Evolutionary conservation across 768 basidiomycete genomes (phyloP).

Genomic region (Xerocomellus intermedius): DNA sequence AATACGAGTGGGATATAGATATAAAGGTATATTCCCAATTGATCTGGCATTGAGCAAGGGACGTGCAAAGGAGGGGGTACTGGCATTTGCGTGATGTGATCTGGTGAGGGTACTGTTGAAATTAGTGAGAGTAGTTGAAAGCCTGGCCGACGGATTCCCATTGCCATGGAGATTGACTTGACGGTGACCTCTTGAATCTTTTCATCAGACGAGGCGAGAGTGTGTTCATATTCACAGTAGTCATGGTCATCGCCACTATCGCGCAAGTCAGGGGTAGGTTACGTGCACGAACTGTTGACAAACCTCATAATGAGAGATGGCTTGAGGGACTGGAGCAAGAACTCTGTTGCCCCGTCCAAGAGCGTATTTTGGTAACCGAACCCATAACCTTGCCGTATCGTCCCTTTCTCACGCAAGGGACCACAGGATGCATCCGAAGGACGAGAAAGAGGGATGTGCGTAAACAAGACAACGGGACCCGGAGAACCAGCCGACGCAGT

Average conservation of each 20-base stretch:
- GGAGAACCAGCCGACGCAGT: conserved; percentile 28
- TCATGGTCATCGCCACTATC: conserved; percentile 92
- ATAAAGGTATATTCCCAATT: conserved; percentile 71
- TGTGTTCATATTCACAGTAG: conserved; percentile 78
- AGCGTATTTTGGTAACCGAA: conserved; percentile 84
- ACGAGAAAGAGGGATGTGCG: conserved; percentile 86
- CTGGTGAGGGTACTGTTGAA: conserved; percentile 33
- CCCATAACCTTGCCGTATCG: conserved; percentile 71
- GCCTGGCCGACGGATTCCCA: conserved; percentile 81
- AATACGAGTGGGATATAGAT: conserved; percentile 68
- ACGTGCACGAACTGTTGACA: conserved; percentile 9
- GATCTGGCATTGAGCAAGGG: conserved; percentile 82
- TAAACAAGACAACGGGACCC: conserved; percentile 68
- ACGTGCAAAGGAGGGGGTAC: conserved; percentile 44
- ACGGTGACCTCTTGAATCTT: conserved; percentile 75
- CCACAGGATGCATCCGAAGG: conserved; percentile 71
- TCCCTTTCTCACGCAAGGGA: conserved; percentile 69
- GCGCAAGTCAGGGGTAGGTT: conserved; percentile 6
- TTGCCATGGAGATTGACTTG: conserved; percentile 87
- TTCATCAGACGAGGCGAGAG: conserved; percentile 21
- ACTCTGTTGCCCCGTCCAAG: conserved; percentile 60
- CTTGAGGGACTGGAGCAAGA: conserved; percentile 60
- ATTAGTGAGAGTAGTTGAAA: conserved; percentile 85
- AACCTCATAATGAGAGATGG: conserved; percentile 80
- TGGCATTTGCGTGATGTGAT: conserved; percentile 32